These are phyloP conservation scores for Zygnema circumcarinatum DNA, from an alignment of 139 green algal genomes.

Conservation along the genomic window DNA sequence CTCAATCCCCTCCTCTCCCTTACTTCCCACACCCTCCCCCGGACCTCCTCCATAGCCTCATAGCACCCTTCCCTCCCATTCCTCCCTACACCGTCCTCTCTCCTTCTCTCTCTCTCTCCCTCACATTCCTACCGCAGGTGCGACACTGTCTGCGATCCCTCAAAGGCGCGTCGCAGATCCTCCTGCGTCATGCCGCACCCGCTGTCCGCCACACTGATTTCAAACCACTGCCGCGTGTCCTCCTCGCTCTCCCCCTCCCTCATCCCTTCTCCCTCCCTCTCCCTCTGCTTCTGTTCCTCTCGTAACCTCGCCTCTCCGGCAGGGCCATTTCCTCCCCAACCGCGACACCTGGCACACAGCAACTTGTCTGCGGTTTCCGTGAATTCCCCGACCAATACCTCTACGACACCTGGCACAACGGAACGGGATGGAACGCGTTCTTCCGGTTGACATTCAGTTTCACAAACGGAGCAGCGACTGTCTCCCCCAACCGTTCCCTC, in stretches of 20 bases:
- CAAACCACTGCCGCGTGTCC: conserved; percentile 22
- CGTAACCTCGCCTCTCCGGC: neutral
- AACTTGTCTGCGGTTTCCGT: neutral
- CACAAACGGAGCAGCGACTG: too few species aligned
- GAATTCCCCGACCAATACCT: neutral
- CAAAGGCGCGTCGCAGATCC: neutral
- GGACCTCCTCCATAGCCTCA: neutral
- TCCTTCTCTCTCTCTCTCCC: neutral
- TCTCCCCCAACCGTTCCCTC: too few species aligned
- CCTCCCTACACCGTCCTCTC: neutral
- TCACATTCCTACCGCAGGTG: neutral
- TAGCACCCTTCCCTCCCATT: neutral
- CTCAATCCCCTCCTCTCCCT: neutral
- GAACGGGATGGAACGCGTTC: too few species aligned
- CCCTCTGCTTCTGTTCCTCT: conserved; percentile 18
- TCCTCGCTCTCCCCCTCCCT: neutral
- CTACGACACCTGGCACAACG: neutral
- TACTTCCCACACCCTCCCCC: too few species aligned
- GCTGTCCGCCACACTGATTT: conserved; percentile 43
- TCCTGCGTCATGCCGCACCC: conserved; percentile 40
- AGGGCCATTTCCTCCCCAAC: neutral
- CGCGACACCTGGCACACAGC: neutral
- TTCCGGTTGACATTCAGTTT: too few species aligned
- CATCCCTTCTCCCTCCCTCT: conserved; percentile 3
- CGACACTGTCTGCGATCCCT: conserved; percentile 4